These are phyloP conservation scores for Mortierella sp. DNA, from an alignment of 371 early-diverging fungal genomes.

Conservation along the genomic window DNA sequence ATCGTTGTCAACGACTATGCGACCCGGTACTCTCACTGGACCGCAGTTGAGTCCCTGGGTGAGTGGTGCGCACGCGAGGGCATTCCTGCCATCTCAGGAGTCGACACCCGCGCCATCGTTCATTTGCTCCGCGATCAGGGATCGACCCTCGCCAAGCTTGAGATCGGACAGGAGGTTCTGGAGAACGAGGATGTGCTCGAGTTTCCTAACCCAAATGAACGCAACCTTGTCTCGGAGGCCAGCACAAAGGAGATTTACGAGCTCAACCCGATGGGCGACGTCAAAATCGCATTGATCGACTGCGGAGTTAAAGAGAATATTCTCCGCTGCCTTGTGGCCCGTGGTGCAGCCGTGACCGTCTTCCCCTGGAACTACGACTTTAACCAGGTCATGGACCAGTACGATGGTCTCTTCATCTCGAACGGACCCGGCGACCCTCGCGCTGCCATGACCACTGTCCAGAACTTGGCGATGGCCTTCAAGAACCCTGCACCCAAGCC, in stretches of 20 bases:
- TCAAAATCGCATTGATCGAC: conserved; percentile 84
- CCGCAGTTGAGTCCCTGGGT: conserved; percentile 86
- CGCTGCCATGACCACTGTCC: conserved; percentile 72
- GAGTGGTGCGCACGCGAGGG: conserved; percentile 90
- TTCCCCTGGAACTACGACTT: conserved; percentile 89
- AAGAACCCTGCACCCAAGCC: conserved; percentile 74
- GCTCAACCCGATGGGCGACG: conserved; percentile 79
- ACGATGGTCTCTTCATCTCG: conserved; percentile 93
- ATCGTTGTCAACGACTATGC: conserved; percentile 92
- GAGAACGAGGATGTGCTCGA: conserved; percentile 54
- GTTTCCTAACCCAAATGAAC: conserved; percentile 83
- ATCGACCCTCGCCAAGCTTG: conserved; percentile 83
- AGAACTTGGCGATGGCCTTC: conserved; percentile 74
- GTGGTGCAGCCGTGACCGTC: conserved; percentile 86
- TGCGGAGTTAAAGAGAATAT: conserved; percentile 96
- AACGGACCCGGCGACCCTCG: conserved; percentile 95
- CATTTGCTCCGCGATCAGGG: conserved; percentile 88
- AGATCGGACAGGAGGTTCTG: conserved; percentile 64
- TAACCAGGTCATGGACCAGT: conserved; percentile 64
- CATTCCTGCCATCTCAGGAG: conserved; percentile 92
- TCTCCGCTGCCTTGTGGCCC: conserved; percentile 81
- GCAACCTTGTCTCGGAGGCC: conserved; percentile 85
- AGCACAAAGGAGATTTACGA: conserved; percentile 73
- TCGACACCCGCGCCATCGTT: conserved; percentile 94
- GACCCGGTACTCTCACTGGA: conserved; percentile 91